Evolutionary conservation across 108 stramenopile genomes (phyloP), one percentile per base, ranked within the genome.

Genomic region (Craspedostauros australis): DNA sequence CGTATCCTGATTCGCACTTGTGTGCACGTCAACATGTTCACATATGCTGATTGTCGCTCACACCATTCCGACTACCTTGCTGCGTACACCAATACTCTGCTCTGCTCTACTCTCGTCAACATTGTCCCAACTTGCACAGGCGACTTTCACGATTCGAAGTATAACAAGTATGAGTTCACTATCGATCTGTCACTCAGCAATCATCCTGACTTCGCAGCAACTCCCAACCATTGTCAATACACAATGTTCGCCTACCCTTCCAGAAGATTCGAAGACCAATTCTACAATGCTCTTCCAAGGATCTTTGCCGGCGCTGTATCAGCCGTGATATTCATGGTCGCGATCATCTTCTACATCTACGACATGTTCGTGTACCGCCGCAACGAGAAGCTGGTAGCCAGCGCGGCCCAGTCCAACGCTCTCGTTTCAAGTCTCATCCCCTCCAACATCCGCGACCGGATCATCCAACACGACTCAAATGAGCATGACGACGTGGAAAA

Each of bases 241-340:
- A 24, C 45, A 22, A 34, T 81, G 16, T 15, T 8, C 15, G 61
- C 77, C 18, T 86, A 86, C 50, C 80, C 84, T 27, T 70, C 76
- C 1, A 32, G 45, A 21, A 39, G 41, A 18, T 72, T 77, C 34
- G 65, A 75, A 30, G 66, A 64, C 23, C 26, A 56, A 21, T 79
- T 66, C 50, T 48, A 63, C 19, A 78, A 76, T 4, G 54, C 59
- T 11, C 34, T 37, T 16, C 73, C 86, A 8, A 44, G 41, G 0
- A 38, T 80, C 4, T 77, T 75, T 28, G 67, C 86, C 0, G 31
- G 42, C 3, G 72, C 52, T 11, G 63, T 69, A 5, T 48, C 68
- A 8, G 26, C 63, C 7, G 77, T 87, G 0, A 83, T 87, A 47
- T 20, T 45, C 0, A 50, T 63, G 25, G 54, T 47, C 21, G 37